Evolutionary conservation across 257 asterid species (phyloP).

Genomic region (Plantago ovata): DNA sequence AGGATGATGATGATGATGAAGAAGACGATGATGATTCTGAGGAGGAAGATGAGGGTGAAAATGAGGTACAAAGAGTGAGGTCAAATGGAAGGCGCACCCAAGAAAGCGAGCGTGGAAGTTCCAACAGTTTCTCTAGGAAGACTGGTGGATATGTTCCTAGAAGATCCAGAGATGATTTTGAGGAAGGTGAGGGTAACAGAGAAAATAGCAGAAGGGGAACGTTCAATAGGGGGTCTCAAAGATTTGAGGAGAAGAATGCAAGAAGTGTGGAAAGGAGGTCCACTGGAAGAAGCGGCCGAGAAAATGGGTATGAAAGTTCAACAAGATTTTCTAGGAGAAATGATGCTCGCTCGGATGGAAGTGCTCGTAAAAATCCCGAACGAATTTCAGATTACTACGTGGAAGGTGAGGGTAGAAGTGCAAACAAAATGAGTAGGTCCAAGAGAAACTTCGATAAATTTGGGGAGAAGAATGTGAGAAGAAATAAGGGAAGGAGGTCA

Average conservation of each 20-base stretch:
- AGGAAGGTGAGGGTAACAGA: too few species aligned
- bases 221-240: neutral
- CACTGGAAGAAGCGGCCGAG: slow-evolving; percentile 24
- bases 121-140: too few species aligned
- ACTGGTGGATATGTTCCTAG: too few species aligned
- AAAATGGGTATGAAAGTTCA: slow-evolving; percentile 24
- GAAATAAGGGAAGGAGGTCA: neutral
- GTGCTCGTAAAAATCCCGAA: neutral
- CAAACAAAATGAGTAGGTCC: neutral
- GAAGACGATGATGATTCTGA: neutral
- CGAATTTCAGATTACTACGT: too few species aligned
- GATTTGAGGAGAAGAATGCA: slow-evolving; percentile 20
- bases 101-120: neutral
- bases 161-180: too few species aligned
- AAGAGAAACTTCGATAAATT: neutral
- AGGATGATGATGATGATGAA: slow-evolving; percentile 21
- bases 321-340: slow-evolving; percentile 23
- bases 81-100: slow-evolving; percentile 15
- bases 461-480: neutral
- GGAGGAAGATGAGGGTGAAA: slow-evolving; percentile 2
- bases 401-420: neutral
- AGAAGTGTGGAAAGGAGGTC: slow-evolving; percentile 14
- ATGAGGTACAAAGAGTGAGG: slow-evolving; percentile 13
- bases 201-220: slow-evolving; percentile 10
- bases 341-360: slow-evolving; percentile 2